Conservation (phyloP, 2,329 filamentous ascomycete genomes). For the Huntiella bhutanensis region DNA sequence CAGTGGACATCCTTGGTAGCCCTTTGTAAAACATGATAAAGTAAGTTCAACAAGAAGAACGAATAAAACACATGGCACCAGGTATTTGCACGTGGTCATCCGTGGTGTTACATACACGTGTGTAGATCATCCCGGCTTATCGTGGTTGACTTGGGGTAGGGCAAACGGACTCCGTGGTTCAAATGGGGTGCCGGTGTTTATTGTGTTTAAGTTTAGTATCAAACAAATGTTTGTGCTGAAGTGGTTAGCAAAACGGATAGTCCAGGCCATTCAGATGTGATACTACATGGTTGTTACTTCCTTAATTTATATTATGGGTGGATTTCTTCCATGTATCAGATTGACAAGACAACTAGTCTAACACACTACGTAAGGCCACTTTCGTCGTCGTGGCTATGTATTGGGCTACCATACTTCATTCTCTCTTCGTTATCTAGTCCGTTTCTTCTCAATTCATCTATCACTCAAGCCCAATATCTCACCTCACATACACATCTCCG, state of each 20-base stretch:
- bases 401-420: not conserved
- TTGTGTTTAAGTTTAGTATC: too few relatives aligned
- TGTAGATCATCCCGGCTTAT: not conserved
- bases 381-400: too few relatives aligned
- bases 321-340: too few relatives aligned
- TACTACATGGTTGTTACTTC: too few relatives aligned
- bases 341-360: too few relatives aligned
- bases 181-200: too few relatives aligned
- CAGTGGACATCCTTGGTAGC: not conserved
- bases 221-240: too few relatives aligned
- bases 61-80: not conserved
- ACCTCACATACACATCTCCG: not conserved
- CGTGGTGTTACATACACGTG: not conserved
- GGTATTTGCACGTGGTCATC: slow-evolving; percentile 1
- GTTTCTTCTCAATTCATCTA: not conserved
- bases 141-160: not conserved
- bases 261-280: too few relatives aligned
- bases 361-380: too few relatives aligned
- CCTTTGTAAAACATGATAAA: not conserved
- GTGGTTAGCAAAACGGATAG: too few relatives aligned
- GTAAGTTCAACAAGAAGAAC: not conserved
- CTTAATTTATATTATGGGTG: too few relatives aligned
- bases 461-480: too few relatives aligned
- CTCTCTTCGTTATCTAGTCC: slow-evolving; percentile 1
- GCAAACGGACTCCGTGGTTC: not conserved